These are phyloP conservation scores for Chrysopogon serrulatus DNA, from an alignment of 176 grass and related monocot species.

Conservation along the genomic window DNA sequence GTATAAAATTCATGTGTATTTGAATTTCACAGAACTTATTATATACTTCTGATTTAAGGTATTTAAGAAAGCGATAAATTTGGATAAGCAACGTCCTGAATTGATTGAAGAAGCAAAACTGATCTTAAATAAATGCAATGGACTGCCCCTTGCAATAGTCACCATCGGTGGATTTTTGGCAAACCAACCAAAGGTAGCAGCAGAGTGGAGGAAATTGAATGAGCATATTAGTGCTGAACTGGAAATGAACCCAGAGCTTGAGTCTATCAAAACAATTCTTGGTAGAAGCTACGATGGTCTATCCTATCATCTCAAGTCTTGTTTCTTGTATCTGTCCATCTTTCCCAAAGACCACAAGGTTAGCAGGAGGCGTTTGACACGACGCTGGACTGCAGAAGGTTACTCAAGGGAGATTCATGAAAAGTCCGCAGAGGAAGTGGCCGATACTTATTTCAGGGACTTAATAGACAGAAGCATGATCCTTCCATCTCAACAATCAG, in stretches of 20 bases:
- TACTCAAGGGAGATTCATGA: neutral
- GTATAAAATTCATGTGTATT: no score
- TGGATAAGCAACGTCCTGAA: constrained; percentile 1
- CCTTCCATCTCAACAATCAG: neutral
- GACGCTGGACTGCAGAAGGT: constrained; percentile 28
- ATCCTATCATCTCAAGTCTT: constrained; percentile 31
- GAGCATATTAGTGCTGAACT: constrained; percentile 2
- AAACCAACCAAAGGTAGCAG: neutral
- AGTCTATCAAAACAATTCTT: neutral
- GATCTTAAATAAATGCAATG: constrained; percentile 20
- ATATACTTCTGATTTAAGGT: neutral
- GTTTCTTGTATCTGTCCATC: constrained; percentile 19
- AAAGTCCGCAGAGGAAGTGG: neutral
- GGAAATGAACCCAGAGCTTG: neutral
- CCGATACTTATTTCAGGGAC: neutral
- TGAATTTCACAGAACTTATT: neutral
- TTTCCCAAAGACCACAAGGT: constrained; percentile 10
- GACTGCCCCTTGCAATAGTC: constrained; percentile 38
- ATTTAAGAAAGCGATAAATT: neutral
- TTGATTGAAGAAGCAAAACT: neutral
- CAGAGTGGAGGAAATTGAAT: constrained; percentile 15
- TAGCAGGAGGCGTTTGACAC: neutral
- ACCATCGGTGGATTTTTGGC: constrained; percentile 32
- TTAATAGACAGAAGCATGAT: constrained; percentile 14
- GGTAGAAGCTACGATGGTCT: constrained; percentile 13